Percentiles rank a stretch among this genome's conserved stretches.
Evolutionary conservation across 441 rosid genomes (phyloP).

Genomic region (Omphalea diandra): DNA sequence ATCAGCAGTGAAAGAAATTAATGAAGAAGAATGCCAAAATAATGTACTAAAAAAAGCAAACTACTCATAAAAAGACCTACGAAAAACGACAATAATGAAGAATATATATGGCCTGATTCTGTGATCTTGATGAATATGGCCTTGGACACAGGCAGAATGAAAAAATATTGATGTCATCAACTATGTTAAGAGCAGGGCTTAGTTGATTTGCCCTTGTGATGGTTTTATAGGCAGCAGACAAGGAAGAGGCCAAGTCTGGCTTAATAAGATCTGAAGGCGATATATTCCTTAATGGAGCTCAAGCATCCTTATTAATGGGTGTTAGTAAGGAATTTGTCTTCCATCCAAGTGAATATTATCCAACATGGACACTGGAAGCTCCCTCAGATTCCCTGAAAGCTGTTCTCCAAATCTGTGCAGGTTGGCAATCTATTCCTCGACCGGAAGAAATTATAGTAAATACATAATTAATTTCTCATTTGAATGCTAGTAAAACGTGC

Average conservation of each 20-base stretch:
- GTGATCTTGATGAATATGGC: not conserved
- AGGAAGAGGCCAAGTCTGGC: constrained; percentile 56
- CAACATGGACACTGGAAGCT: constrained; percentile 60
- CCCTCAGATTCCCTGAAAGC: constrained; percentile 59
- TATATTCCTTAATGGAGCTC: constrained; percentile 58
- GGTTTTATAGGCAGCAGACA: constrained; percentile 58
- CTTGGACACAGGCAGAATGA: not conserved
- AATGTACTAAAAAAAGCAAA: not conserved
- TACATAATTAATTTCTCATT: constrained; percentile 19
- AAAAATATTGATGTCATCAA: not conserved
- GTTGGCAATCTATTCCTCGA: constrained; percentile 59
- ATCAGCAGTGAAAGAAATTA: not conserved
- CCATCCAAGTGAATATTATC: constrained; percentile 66
- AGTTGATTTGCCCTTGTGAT: not conserved
- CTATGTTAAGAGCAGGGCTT: not conserved
- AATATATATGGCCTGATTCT: not conserved
- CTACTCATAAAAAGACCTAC: too few species aligned
- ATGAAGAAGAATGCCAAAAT: not conserved
- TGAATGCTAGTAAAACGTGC: not conserved
- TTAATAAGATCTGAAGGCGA: constrained; percentile 65
- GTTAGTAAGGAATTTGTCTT: constrained; percentile 43
- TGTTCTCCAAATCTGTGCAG: constrained; percentile 48
- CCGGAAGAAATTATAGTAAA: constrained; percentile 39
- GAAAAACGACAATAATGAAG: not conserved
- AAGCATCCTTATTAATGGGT: constrained; percentile 36